phyloP scores from a whole-genome alignment of 1,284 basidiomycete genomes.

The Fomitopsis palustris region DNA sequence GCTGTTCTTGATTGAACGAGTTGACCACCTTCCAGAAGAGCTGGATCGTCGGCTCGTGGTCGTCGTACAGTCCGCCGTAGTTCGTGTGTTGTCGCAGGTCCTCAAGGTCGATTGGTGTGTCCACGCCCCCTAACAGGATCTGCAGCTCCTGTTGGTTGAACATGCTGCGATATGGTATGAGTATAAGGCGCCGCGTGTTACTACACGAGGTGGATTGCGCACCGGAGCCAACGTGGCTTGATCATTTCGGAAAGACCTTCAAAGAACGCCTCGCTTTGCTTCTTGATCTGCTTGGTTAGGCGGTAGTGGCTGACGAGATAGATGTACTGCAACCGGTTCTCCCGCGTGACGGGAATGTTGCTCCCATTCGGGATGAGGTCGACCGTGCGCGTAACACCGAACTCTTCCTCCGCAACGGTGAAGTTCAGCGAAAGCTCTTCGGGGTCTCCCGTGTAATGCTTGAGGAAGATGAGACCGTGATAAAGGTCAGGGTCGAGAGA shows the following conservation, averaged over 20 bases:
- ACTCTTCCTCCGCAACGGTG: slow-evolving; percentile 87
- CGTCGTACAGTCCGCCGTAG: slow-evolving; percentile 76
- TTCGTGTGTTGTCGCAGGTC: slow-evolving; percentile 75
- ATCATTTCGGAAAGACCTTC: slow-evolving; percentile 87
- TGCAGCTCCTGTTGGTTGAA: slow-evolving; percentile 94
- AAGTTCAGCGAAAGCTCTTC: slow-evolving; percentile 95
- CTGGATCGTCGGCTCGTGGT: slow-evolving; percentile 65
- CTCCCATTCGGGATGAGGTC: slow-evolving; percentile 85
- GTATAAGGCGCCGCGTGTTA: not conserved
- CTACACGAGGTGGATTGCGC: slow-evolving; percentile 17
- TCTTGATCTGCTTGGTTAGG: slow-evolving; percentile 84
- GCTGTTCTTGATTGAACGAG: slow-evolving; percentile 70
- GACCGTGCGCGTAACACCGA: slow-evolving; percentile 76
- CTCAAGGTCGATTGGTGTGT: slow-evolving; percentile 78
- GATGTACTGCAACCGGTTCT: slow-evolving; percentile 91
- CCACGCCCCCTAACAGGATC: slow-evolving; percentile 80
- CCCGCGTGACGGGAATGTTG: slow-evolving; percentile 84
- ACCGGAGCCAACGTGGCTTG: slow-evolving; percentile 86
- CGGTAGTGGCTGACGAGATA: slow-evolving; percentile 88
- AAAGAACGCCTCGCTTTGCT: slow-evolving; percentile 84
- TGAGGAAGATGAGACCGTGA: slow-evolving; percentile 88
- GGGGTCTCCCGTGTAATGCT: slow-evolving; percentile 85
- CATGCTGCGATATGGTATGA: slow-evolving; percentile 52
- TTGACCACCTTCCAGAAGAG: slow-evolving; percentile 83
- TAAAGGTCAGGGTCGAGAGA: slow-evolving; percentile 94